Conservation (phyloP, 768 basidiomycete species). For the Hysterangium stoloniferum region DNA sequence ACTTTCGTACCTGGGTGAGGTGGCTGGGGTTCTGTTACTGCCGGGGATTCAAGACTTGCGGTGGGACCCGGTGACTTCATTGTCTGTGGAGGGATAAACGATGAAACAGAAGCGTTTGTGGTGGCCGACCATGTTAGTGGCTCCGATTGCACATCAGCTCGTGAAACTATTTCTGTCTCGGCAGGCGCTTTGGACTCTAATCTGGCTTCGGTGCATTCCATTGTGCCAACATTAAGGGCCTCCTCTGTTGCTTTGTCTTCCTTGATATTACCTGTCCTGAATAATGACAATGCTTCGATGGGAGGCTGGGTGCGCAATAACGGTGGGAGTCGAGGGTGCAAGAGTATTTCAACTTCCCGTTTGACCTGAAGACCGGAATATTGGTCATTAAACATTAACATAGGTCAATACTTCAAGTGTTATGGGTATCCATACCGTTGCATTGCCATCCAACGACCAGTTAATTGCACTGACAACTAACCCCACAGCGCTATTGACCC, state of each 20-base stretch:
- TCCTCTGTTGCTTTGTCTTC: conserved; percentile 49
- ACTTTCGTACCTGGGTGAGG: too few species aligned
- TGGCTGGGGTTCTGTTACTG: background rate
- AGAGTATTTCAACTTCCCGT: conserved; percentile 42
- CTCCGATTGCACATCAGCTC: background rate
- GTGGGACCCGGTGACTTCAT: too few species aligned
- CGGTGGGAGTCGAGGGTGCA: conserved; percentile 79
- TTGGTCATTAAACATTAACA: background rate
- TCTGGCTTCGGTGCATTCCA: background rate
- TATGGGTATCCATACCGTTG: conserved; percentile 25
- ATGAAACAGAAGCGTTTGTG: background rate
- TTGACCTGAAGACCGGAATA: background rate
- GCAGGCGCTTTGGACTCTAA: background rate
- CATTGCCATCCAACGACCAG: conserved; percentile 17
- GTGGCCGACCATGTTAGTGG: background rate
- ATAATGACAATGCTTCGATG: conserved; percentile 53
- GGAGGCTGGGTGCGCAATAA: conserved; percentile 59
- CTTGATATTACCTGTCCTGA: conserved; percentile 51
- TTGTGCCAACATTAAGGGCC: conserved; percentile 30
- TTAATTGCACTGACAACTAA: conserved; percentile 41
- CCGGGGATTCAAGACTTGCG: background rate
- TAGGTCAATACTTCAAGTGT: too few species aligned
- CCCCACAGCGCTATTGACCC: conserved; percentile 53
- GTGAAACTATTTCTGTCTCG: background rate
- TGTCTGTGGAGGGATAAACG: too few species aligned